Percentiles rank a stretch among this genome's conserved stretches.
Conservation (phyloP, 768 basidiomycete genomes). For the Tephrocybe rancida region DNA sequence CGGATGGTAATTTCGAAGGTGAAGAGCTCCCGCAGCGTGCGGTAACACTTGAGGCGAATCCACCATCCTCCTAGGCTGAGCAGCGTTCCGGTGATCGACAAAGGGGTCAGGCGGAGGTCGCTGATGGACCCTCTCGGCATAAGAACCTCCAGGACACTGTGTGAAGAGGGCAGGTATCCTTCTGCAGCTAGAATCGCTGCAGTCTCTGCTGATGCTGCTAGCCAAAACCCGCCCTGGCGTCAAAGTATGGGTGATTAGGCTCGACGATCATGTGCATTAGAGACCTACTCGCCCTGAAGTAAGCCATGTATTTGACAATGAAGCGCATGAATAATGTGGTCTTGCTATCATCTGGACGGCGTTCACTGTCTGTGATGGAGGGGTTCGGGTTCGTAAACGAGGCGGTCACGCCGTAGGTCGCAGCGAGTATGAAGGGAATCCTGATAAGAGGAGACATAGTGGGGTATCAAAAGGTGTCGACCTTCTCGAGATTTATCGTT, state of each 20-base stretch:
- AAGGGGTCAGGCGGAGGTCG: slow-evolving; percentile 16
- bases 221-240: slow-evolving; percentile 2
- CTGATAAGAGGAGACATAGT: slow-evolving; percentile 2
- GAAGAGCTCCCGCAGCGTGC: slow-evolving; percentile 34
- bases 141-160: not conserved
- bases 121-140: not conserved
- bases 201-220: not conserved
- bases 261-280: not conserved
- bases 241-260: not conserved
- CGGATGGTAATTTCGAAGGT: too few relatives aligned
- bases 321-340: slow-evolving; percentile 4
- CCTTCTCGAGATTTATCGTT: too few relatives aligned
- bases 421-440: slow-evolving; percentile 9
- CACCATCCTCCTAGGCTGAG: slow-evolving; percentile 28
- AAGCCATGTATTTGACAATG: not conserved
- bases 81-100: slow-evolving; percentile 33
- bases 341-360: not conserved
- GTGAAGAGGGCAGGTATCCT: not conserved
- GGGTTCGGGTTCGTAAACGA: slow-evolving; percentile 7
- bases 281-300: slow-evolving; percentile 1
- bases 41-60: slow-evolving; percentile 39
- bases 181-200: not conserved
- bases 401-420: not conserved
- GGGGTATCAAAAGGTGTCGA: too few relatives aligned
- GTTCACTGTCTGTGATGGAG: not conserved